phyloP scores from a whole-genome alignment of 2,329 filamentous ascomycete genomes.

The Daldinia eschscholtzii region DNA sequence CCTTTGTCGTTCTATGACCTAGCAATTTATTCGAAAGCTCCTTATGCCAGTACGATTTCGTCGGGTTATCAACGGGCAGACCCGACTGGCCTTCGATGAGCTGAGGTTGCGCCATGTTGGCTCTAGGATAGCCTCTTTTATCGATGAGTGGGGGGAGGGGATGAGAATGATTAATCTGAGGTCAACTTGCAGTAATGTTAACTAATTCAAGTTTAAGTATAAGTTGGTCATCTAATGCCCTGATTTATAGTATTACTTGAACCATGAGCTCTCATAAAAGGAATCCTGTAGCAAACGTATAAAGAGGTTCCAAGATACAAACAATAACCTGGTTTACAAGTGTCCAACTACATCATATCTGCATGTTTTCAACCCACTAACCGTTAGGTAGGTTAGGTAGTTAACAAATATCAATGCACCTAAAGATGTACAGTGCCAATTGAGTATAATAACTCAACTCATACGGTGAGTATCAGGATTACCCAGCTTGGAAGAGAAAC shows the following conservation, averaged over 20 bases:
- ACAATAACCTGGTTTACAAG: background rate
- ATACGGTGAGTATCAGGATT: too few species aligned
- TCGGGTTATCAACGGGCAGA: slow-evolving; percentile 72
- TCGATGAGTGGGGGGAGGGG: background rate
- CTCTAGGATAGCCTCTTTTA: background rate
- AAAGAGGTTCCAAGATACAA: background rate
- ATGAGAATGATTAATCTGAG: background rate
- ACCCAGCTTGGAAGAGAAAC: too few species aligned
- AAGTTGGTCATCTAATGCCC: background rate
- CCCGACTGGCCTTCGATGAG: slow-evolving; percentile 57
- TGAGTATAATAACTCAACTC: too few species aligned
- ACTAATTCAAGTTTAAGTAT: background rate
- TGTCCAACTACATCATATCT: background rate
- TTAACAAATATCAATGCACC: background rate
- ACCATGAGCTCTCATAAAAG: background rate
- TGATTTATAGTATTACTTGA: too few species aligned
- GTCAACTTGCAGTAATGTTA: background rate
- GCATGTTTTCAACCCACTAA: background rate
- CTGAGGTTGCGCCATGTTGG: slow-evolving; percentile 23
- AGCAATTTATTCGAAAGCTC: slow-evolving; percentile 73
- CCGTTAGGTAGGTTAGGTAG: too few species aligned
- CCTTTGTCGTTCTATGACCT: slow-evolving; percentile 75
- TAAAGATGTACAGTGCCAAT: too few species aligned
- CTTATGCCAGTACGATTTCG: slow-evolving; percentile 79
- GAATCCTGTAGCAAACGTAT: background rate